A percentile compares a stretch with the other conserved stretches of the same genome.
Evolutionary conservation across 805 yeast genomes (phyloP).

Genomic region (Cyberlindnera mississippiensis): DNA sequence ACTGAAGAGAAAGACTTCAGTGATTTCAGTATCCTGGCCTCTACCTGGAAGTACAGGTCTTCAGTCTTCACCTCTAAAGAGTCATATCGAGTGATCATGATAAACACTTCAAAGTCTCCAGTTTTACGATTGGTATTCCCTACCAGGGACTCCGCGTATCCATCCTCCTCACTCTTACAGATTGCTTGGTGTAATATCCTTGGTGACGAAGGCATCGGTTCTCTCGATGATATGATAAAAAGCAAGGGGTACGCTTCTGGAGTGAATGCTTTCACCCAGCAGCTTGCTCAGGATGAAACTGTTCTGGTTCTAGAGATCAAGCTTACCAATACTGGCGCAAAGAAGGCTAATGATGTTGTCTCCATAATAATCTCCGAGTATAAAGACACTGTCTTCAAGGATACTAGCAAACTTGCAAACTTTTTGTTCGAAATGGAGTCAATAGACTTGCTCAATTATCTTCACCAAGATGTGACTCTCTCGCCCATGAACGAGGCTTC

Average conservation of each 20-base stretch:
- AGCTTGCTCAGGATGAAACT: conserved; percentile 33
- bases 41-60: conserved; percentile 17
- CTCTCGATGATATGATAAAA: conserved; percentile 42
- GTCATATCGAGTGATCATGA: conserved; percentile 32
- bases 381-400: conserved; percentile 15
- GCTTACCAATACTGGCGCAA: conserved; percentile 45
- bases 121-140: conserved; percentile 47
- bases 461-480: conserved; percentile 35
- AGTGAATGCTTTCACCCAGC: conserved; percentile 41
- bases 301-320: conserved; percentile 47
- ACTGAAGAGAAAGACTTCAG: conserved; percentile 3
- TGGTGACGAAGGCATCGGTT: conserved; percentile 58
- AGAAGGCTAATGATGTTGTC: conserved; percentile 33
- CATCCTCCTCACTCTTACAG: conserved; percentile 25
- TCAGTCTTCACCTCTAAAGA: conserved; percentile 26
- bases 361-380: conserved; percentile 29
- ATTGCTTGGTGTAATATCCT: conserved; percentile 52
- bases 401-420: conserved; percentile 31
- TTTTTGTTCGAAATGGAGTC: conserved; percentile 45
- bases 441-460: conserved; percentile 42
- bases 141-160: conserved; percentile 8
- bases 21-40: conserved; percentile 18
- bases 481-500: conserved; percentile 49
- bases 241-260: conserved; percentile 33
- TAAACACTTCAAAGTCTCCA: conserved; percentile 35